Conservation (phyloP, 345 rosid species). For the Jatropha curcas region DNA sequence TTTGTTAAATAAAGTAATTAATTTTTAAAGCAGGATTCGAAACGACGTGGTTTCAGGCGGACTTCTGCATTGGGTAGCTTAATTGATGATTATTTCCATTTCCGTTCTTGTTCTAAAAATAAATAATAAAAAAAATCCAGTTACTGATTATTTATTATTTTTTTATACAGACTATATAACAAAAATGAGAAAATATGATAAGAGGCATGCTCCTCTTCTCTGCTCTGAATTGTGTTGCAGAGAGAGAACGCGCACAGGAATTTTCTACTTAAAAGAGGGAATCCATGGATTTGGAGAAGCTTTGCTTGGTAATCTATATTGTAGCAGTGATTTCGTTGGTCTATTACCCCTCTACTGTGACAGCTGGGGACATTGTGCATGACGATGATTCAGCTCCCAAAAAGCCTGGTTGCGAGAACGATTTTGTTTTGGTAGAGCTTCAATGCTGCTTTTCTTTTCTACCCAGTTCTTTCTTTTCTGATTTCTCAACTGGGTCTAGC, state of each 20-base stretch:
- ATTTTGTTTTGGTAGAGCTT: constrained; percentile 79
- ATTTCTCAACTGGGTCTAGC: constrained; percentile 32
- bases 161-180: background rate
- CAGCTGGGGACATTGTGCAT: constrained; percentile 90
- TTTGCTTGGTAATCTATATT: constrained; percentile 32
- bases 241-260: background rate
- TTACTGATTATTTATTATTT: too few relatives aligned
- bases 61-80: too few relatives aligned
- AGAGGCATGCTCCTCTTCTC: background rate
- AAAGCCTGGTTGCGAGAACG: constrained; percentile 98
- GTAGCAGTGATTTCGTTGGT: constrained; percentile 49
- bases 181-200: background rate
- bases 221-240: background rate
- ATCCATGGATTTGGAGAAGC: constrained; percentile 62
- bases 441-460: constrained; percentile 11
- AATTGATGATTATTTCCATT: too few relatives aligned
- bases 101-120: too few relatives aligned
- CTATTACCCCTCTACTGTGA: constrained; percentile 43
- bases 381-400: constrained; percentile 88
- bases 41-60: too few relatives aligned
- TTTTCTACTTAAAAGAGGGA: background rate
- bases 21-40: too few relatives aligned
- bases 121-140: too few relatives aligned
- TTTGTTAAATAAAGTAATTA: too few relatives aligned
- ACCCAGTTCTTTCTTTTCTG: constrained; percentile 25